These are phyloP conservation scores for Coemansia sp. DNA, from an alignment of 192 early-diverging fungal genomes.

Conservation along the genomic window DNA sequence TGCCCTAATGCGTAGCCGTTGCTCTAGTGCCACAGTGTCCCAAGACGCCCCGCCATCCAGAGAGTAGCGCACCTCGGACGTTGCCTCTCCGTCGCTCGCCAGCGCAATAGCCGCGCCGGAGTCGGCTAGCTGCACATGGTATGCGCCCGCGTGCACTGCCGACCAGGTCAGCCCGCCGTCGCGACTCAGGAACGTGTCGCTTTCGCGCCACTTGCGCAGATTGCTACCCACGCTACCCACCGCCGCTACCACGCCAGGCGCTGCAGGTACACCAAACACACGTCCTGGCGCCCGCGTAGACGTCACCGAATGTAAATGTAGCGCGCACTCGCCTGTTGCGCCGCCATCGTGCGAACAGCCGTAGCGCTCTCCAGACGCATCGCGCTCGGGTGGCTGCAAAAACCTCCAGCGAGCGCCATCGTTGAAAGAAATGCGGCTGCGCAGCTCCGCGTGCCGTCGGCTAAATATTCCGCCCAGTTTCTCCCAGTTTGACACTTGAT, in stretches of 20 bases:
- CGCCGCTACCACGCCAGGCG: slow-evolving; percentile 86
- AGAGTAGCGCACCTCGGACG: slow-evolving; percentile 68
- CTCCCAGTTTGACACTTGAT: slow-evolving; percentile 81
- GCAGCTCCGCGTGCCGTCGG: slow-evolving; percentile 58
- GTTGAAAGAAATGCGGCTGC: slow-evolving; percentile 80
- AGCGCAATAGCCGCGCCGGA: slow-evolving; percentile 76
- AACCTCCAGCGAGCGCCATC: slow-evolving; percentile 78
- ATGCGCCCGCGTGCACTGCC: slow-evolving; percentile 63
- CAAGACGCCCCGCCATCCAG: slow-evolving; percentile 76
- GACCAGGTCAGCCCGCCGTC: slow-evolving; percentile 84
- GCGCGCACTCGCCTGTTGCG: slow-evolving; percentile 62
- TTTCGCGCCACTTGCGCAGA: slow-evolving; percentile 67
- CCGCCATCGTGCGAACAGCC: slow-evolving; percentile 54
- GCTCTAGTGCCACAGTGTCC: slow-evolving; percentile 53
- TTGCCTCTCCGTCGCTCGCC: slow-evolving; percentile 60
- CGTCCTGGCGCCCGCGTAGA: slow-evolving; percentile 63
- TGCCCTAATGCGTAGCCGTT: slow-evolving; percentile 58
- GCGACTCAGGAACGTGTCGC: slow-evolving; percentile 82
- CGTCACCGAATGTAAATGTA: slow-evolving; percentile 88
- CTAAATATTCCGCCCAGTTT: slow-evolving; percentile 39
- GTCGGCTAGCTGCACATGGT: slow-evolving; percentile 85
- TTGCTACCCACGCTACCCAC: slow-evolving; percentile 82
- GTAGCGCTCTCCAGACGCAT: slow-evolving; percentile 58
- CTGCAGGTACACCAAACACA: slow-evolving; percentile 68
- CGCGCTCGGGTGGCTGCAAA: slow-evolving; percentile 63